Conservation (phyloP, 148 eudicot species). For the Fallopia convolvulus region DNA sequence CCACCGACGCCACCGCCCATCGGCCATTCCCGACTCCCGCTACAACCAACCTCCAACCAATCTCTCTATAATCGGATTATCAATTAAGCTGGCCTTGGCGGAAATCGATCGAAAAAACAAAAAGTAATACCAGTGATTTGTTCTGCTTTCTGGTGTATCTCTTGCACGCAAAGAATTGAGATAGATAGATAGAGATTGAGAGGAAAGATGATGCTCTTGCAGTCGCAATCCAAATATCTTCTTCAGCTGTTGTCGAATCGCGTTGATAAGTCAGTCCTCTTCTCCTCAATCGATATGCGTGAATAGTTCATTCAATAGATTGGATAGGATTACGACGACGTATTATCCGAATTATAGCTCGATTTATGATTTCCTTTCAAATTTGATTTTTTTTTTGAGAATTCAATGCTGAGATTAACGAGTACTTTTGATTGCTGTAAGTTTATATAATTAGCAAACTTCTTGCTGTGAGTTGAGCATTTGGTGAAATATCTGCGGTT, state of each 20-base stretch:
- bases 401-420: neutral
- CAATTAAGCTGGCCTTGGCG: neutral
- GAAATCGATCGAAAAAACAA: neutral
- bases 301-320: neutral
- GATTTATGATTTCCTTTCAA: neutral
- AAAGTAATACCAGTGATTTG: neutral
- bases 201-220: conserved; percentile 56
- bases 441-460: neutral
- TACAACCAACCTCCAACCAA: neutral
- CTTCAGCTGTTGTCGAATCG: conserved; percentile 66
- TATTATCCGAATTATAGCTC: neutral
- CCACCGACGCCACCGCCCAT: neutral
- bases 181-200: neutral
- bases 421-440: neutral
- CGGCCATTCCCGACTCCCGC: neutral
- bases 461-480: neutral
- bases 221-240: conserved; percentile 75
- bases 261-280: conserved; percentile 45
- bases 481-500: neutral
- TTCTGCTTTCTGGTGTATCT: neutral
- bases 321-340: neutral
- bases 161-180: conserved; percentile 8
- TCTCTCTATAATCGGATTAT: neutral
- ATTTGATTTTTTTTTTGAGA: neutral
- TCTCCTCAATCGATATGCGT: neutral